Base-by-base conservation (phyloP, 169 alveolate genomes). In the Plasmodium gonderi region DNA sequence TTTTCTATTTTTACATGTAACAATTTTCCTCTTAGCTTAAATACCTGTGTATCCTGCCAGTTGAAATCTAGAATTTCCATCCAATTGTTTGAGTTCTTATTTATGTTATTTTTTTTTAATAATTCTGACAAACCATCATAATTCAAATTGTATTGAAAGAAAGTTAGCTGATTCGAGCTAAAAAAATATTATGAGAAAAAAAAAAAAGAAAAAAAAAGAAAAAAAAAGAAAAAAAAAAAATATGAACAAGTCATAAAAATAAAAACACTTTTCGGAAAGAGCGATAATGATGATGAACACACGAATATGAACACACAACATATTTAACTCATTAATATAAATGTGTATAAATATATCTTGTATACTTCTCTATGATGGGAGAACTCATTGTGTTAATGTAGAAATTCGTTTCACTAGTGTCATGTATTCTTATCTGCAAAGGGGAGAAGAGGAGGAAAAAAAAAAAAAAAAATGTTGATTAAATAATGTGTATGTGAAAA, bases 361-460 rank as follows among this genome's bases (percentile, higher is more conserved):
- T 42, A 17, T 77, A 89, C 94, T 38, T 90, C 38, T 90, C 94
- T 65, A 90, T 90, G 40, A 90, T 78, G 17, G 94, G 94, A 1
- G 80, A 77, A 14, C 83, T 90, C 69, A 78, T 79, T 7, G 94
- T 26, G 54, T 90, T 76, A 42, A 90, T 90, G 44, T 90, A 90
- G 64, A 90, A 90, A 49, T 78, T 64, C 23, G 94, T 90, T 6
- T 90, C 65, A n/a, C 45, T 38, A n/a, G 91, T 29, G 31, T 90
- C 76, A 38, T 90, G 94, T 77, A 90, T 90, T 49, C 94, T 69
- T 78, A 90, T 65, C 94, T 90, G 76, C 11, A 29, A 54, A 72
- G 29, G 14, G 17, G 12, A 40, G 23, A 36, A 20, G 42, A 45
- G 29, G 8, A 14, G 4, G 47, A 42, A 45, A 77, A 68, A 64